phyloP scores from a whole-genome alignment of 1,284 basidiomycete species.

The Malassezia vespertilionis region DNA sequence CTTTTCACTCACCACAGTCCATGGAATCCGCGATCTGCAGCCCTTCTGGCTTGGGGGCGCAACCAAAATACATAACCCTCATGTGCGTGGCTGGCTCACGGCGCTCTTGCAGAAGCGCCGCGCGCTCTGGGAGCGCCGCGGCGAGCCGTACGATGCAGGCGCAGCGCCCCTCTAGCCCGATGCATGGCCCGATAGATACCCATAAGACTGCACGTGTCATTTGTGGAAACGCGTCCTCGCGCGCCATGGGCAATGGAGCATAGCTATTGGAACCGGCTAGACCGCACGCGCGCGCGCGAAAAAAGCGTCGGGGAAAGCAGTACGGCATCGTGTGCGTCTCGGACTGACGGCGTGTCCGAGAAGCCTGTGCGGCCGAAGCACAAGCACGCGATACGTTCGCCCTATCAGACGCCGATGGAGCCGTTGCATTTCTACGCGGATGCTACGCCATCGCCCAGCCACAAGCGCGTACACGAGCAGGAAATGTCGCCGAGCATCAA shows the following conservation, averaged over 20 bases:
- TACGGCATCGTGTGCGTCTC: not conserved
- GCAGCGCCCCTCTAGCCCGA: not conserved
- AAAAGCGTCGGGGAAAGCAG: too few species aligned
- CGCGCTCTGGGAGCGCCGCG: slow-evolving; percentile 9
- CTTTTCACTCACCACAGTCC: not conserved
- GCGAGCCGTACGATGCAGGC: slow-evolving; percentile 3
- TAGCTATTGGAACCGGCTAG: not conserved
- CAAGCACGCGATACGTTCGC: not conserved
- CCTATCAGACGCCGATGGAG: slow-evolving; percentile 14
- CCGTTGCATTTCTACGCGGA: slow-evolving; percentile 8
- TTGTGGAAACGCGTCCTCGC: not conserved
- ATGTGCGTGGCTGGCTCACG: slow-evolving; percentile 23
- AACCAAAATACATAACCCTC: slow-evolving; percentile 24
- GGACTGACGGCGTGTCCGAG: not conserved
- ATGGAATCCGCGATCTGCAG: slow-evolving; percentile 37
- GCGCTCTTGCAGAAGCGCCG: slow-evolving; percentile 11
- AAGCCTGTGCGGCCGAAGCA: slow-evolving; percentile 8
- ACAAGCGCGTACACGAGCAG: not conserved
- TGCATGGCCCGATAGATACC: not conserved
- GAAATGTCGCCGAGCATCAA: not conserved
- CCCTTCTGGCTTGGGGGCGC: slow-evolving; percentile 33
- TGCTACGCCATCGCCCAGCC: not conserved
- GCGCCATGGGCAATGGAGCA: slow-evolving; percentile 10
- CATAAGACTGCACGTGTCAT: not conserved
- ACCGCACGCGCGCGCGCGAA: not conserved